These are phyloP conservation scores for Trichoderma pleuroti DNA, from an alignment of 2,329 filamentous ascomycete genomes.

Conservation along the genomic window DNA sequence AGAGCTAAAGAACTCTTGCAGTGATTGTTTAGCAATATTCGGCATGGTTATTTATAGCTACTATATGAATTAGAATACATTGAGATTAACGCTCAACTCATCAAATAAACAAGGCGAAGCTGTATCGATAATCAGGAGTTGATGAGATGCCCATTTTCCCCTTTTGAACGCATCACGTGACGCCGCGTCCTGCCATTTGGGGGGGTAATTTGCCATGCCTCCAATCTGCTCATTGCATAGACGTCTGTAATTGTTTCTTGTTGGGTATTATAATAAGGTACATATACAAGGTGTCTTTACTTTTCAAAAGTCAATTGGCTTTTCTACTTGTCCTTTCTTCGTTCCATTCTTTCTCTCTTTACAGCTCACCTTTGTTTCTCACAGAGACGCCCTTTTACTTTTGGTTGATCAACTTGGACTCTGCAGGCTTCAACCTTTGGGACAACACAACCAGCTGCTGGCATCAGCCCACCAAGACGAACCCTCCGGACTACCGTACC, in stretches of 20 bases:
- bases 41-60: background rate
- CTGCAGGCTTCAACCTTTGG: constrained; percentile 1
- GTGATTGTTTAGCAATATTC: background rate
- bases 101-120: background rate
- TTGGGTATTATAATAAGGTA: background rate
- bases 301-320: background rate
- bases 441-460: background rate
- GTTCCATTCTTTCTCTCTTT: constrained; percentile 8
- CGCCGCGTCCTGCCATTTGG: background rate
- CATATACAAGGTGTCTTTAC: background rate
- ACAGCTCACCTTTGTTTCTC: background rate
- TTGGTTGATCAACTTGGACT: background rate
- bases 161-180: constrained; percentile 5
- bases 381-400: background rate
- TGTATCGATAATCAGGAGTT: background rate
- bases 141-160: background rate
- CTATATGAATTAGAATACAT: background rate
- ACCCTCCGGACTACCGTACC: background rate
- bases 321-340: background rate
- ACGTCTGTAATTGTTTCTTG: background rate
- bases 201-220: background rate
- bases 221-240: background rate
- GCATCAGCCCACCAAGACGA: constrained; percentile 15
- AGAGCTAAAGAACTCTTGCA: background rate
- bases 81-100: background rate